Base-by-base conservation (phyloP, 2,329 filamentous ascomycete species). In the Xylaria sp. region DNA sequence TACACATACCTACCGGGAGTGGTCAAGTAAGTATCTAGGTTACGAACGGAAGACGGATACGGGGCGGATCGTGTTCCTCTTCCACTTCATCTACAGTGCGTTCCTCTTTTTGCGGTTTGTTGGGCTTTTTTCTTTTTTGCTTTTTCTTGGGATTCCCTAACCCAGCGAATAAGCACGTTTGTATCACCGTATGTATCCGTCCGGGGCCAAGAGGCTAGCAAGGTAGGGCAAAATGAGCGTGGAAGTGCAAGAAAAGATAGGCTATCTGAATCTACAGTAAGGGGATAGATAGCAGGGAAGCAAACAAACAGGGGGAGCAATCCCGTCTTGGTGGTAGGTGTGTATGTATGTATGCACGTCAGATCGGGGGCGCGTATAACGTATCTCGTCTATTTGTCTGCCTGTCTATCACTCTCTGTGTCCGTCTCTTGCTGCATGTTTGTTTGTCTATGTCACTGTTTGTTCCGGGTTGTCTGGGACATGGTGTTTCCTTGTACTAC, bases 341-440 rank as follows among this genome's bases (percentile, higher is more conserved):
- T 54, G 29, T 29, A 29, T 44, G 40, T 44, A 44, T 18, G 40
- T 42, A 42, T 58, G 55, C 55, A 58, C 37, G 55, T 58, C 55
- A 58, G 55, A 42, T 44, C 23, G 23, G 55, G 53, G 32, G 55
- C 37, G 55, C 25, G 55, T 44, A 58, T 44, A 54, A 54, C 29
- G 18, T 12, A 58, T 27, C 13, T 13, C 4, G 18, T n/a, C 23
- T 58, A 47, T 58, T 29, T 25, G 32, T 55, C 16, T 58, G 16
- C 23, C 55, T 27, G 16, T 57, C 53, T 21, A 5, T 23, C 18
- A 6, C 8, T 35, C 32, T 35, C n/a, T n/a, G n/a, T n/a, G n/a
- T n/a, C n/a, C n/a, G n/a, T n/a, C 8, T 35, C 32, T 35, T 35
- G 8, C 6, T 2, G 40, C 16, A 18, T 55, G 29, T 55, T 35